Percentiles rank a stretch among this genome's conserved stretches.
phyloP scores from a whole-genome alignment of 2,329 filamentous ascomycete genomes.

The Dothiorella sarmentorum region DNA sequence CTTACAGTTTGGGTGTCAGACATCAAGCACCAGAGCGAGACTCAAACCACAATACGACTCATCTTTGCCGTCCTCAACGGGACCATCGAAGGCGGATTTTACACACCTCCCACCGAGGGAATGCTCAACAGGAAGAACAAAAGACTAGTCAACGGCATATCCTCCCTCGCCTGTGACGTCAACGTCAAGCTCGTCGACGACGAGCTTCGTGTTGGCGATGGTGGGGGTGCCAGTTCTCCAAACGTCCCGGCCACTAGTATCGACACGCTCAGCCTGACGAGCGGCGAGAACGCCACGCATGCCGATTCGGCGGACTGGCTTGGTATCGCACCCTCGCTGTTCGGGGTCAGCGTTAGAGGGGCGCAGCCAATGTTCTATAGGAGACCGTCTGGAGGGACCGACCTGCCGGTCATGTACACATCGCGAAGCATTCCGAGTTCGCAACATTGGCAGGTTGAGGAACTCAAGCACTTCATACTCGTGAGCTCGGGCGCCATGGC shows the following conservation, averaged over 20 bases:
- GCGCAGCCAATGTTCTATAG: constrained; percentile 10
- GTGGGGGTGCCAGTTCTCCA: not conserved
- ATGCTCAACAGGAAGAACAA: not conserved
- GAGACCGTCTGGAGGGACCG: too few relatives aligned
- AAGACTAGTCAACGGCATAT: not conserved
- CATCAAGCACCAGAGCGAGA: not conserved
- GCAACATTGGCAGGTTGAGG: not conserved
- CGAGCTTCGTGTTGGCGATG: not conserved
- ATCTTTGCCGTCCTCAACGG: constrained; percentile 13
- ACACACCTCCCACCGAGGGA: not conserved
- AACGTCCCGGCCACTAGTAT: not conserved
- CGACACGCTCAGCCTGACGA: not conserved
- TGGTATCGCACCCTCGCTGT: constrained; percentile 14
- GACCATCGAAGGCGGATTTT: constrained; percentile 2
- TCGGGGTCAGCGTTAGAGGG: constrained; percentile 13
- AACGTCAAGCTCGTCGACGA: constrained; percentile 2
- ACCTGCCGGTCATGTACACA: not conserved
- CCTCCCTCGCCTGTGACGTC: constrained; percentile 1
- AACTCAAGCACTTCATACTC: not conserved
- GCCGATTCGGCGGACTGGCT: constrained; percentile 19
- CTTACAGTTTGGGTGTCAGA: constrained; percentile 13
- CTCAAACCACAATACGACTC: not conserved
- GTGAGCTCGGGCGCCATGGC: constrained; percentile 2
- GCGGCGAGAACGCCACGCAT: not conserved
- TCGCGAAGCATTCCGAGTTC: not conserved